phyloP scores from a whole-genome alignment of 768 basidiomycete species.

The Basidioascus undulatus region DNA sequence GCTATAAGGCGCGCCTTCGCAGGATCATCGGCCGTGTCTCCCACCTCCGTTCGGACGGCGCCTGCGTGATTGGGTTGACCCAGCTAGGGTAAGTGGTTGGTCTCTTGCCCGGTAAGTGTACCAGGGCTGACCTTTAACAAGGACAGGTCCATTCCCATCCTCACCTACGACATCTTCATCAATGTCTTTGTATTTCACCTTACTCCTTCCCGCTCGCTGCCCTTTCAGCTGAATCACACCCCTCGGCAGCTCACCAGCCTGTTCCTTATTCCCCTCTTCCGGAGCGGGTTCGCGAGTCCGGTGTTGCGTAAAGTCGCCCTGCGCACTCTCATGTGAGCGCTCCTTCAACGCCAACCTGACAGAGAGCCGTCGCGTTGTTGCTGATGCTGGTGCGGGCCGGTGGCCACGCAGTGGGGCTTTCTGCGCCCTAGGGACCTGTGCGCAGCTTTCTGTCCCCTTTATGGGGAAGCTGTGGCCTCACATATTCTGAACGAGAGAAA shows the following conservation, averaged over 20 bases:
- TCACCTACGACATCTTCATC: slow-evolving; percentile 27
- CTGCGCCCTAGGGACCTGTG: too few relatives aligned
- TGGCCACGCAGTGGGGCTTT: too few relatives aligned
- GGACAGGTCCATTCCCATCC: slow-evolving; percentile 22
- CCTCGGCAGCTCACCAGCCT: slow-evolving; percentile 7
- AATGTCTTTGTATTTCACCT: slow-evolving; percentile 5
- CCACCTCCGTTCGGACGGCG: slow-evolving; percentile 19
- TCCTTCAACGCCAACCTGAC: too few relatives aligned
- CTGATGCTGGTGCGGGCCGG: too few relatives aligned
- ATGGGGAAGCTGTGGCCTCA: too few relatives aligned
- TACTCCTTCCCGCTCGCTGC: slow-evolving; percentile 12
- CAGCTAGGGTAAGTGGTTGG: slow-evolving; percentile 16
- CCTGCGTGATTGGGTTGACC: slow-evolving; percentile 28
- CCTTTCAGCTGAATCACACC: slow-evolving; percentile 21
- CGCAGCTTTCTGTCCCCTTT: too few relatives aligned
- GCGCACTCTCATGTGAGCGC: slow-evolving; percentile 26
- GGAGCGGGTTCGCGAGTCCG: slow-evolving; percentile 18
- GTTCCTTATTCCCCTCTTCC: slow-evolving; percentile 27
- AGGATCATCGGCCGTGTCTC: slow-evolving; percentile 22
- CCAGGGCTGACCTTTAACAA: neutral
- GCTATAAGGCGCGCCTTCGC: too few relatives aligned
- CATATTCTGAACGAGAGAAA: too few relatives aligned
- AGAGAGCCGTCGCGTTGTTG: too few relatives aligned
- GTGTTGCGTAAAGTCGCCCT: slow-evolving; percentile 21
- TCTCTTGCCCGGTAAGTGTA: neutral